phyloP scores from a whole-genome alignment of 805 yeast species.

The Saccharomycopsis amapae region DNA sequence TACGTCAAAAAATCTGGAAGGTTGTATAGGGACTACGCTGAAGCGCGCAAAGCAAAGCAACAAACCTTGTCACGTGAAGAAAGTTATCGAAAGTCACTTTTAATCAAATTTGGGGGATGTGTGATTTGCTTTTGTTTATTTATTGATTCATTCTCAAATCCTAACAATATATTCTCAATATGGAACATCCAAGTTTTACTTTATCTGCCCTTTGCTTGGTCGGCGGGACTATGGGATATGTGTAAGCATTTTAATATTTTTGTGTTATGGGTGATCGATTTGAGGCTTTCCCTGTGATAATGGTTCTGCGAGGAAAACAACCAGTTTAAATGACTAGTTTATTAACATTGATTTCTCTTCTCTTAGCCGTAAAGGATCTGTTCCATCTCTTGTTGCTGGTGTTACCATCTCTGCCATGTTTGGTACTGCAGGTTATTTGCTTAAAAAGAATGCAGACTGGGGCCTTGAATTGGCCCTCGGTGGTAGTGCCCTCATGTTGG shows the following conservation, averaged over 20 bases:
- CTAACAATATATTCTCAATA: too few species aligned
- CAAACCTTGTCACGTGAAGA: too few species aligned
- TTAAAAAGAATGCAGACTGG: constrained; percentile 63
- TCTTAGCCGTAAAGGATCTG: constrained; percentile 51
- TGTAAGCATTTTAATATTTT: constrained; percentile 29
- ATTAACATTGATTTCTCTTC: neutral
- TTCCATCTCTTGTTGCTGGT: constrained; percentile 81
- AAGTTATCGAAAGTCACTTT: too few species aligned
- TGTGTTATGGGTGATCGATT: neutral
- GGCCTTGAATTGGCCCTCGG: constrained; percentile 79
- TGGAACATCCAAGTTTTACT: constrained; percentile 76
- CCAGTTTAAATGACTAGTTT: neutral
- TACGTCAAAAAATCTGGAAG: too few species aligned
- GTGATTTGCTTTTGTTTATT: too few species aligned
- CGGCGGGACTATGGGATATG: constrained; percentile 68
- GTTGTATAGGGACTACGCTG: too few species aligned
- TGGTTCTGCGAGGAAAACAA: neutral
- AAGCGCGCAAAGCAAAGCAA: too few species aligned
- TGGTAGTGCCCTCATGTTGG: constrained; percentile 56
- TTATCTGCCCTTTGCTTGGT: constrained; percentile 59
- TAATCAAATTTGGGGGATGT: too few species aligned
- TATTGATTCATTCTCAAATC: too few species aligned
- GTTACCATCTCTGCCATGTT: constrained; percentile 48
- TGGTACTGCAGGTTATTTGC: constrained; percentile 68
- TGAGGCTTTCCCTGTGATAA: neutral